A percentile compares a stretch with the other conserved stretches of the same genome.
These are phyloP conservation scores for Trichosporon sp. DNA, from an alignment of 1,284 basidiomycete genomes.

Conservation along the genomic window DNA sequence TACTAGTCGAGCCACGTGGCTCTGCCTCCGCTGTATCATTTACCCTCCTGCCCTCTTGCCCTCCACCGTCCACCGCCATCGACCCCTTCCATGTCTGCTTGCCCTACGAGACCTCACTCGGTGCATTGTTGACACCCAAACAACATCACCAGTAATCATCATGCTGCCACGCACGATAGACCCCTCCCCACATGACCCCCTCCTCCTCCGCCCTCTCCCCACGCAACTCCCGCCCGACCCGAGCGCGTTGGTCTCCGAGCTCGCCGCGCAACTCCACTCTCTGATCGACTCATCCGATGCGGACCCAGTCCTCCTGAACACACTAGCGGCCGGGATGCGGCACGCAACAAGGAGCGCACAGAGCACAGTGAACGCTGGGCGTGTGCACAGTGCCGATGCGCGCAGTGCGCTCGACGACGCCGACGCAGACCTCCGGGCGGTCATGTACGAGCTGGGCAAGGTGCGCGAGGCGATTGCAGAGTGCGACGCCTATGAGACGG, in stretches of 20 bases:
- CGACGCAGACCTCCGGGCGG: constrained; percentile 33
- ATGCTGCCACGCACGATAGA: constrained; percentile 28
- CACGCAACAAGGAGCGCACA: constrained; percentile 29
- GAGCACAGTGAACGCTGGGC: constrained; percentile 32
- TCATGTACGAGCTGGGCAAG: constrained; percentile 38
- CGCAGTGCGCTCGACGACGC: constrained; percentile 30
- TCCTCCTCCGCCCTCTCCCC: constrained; percentile 36
- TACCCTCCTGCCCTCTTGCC: not conserved
- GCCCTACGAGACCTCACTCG: not conserved
- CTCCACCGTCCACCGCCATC: not conserved
- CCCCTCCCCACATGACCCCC: constrained; percentile 35
- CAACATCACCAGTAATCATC: constrained; percentile 17
- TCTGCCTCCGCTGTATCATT: not conserved
- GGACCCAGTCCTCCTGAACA: constrained; percentile 15
- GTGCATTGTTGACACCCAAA: not conserved
- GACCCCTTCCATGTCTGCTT: too few relatives aligned
- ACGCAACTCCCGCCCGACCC: constrained; percentile 22
- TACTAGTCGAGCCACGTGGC: not conserved
- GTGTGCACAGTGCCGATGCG: constrained; percentile 27
- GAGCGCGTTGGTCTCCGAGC: constrained; percentile 15
- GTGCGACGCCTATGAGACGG: constrained; percentile 36
- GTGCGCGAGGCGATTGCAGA: constrained; percentile 36
- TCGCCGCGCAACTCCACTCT: constrained; percentile 21
- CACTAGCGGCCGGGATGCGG: constrained; percentile 29
- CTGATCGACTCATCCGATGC: not conserved